These are phyloP conservation scores for Orbilia quercus DNA, from an alignment of 2,329 filamentous ascomycete genomes.

Conservation along the genomic window DNA sequence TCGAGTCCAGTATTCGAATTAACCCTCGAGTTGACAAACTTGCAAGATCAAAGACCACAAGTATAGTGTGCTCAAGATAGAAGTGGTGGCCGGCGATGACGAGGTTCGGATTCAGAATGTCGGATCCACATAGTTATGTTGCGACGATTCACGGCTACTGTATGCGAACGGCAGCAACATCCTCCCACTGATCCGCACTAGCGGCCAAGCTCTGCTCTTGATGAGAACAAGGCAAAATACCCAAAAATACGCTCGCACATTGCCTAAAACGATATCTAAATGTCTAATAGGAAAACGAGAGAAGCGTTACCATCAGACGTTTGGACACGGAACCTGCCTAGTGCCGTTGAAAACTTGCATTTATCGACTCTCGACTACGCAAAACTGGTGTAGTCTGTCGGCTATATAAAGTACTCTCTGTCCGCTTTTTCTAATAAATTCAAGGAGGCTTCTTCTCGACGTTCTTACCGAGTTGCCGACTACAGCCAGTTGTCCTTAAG, in stretches of 20 bases:
- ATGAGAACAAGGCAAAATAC: slow-evolving; percentile 42
- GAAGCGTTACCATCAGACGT: slow-evolving; percentile 37
- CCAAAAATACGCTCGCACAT: slow-evolving; percentile 41
- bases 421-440: slow-evolving; percentile 9
- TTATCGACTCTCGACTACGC: slow-evolving; percentile 4
- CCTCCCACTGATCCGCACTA: slow-evolving; percentile 31
- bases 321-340: slow-evolving; percentile 30
- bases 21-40: background rate
- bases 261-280: slow-evolving; percentile 11
- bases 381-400: slow-evolving; percentile 1
- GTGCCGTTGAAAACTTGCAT: slow-evolving; percentile 5
- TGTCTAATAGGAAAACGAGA: slow-evolving; percentile 14
- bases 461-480: slow-evolving; percentile 1
- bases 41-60: background rate
- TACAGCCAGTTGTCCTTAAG: slow-evolving; percentile 4
- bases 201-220: slow-evolving; percentile 15
- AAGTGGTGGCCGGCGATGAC: slow-evolving; percentile 24
- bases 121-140: slow-evolving; percentile 27
- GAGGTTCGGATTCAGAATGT: slow-evolving; percentile 28
- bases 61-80: slow-evolving; percentile 11
- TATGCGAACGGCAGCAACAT: slow-evolving; percentile 51
- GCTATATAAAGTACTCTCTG: slow-evolving; percentile 38
- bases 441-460: slow-evolving; percentile 36
- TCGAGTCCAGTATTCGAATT: too few species aligned
- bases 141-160: slow-evolving; percentile 41